These are phyloP conservation scores for Periconia macrospinosa DNA, from an alignment of 2,329 filamentous ascomycete species.

Conservation along the genomic window DNA sequence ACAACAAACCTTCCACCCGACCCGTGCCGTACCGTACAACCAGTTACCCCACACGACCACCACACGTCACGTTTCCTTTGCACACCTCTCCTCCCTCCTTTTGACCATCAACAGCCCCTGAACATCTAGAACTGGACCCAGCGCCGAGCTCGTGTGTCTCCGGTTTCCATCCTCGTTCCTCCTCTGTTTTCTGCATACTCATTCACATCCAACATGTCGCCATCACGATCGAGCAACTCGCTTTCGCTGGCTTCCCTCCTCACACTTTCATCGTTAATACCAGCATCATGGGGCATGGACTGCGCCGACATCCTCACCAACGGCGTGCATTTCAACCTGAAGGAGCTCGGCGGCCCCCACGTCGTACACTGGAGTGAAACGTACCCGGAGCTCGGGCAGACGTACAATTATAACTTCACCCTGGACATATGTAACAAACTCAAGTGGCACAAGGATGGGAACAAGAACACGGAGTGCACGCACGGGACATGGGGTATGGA, in stretches of 20 bases:
- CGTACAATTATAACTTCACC: constrained; percentile 78
- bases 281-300: constrained; percentile 50
- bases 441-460: constrained; percentile 58
- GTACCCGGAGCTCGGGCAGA: constrained; percentile 49
- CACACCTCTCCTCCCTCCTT: neutral
- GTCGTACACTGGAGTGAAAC: constrained; percentile 61
- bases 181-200: constrained; percentile 6
- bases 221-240: constrained; percentile 21
- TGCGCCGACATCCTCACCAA: constrained; percentile 66
- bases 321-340: constrained; percentile 65
- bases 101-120: too few species aligned
- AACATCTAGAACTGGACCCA: neutral
- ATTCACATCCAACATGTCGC: constrained; percentile 28
- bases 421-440: constrained; percentile 74
- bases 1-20: neutral
- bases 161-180: constrained; percentile 1
- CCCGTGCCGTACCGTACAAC: neutral
- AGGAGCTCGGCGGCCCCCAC: constrained; percentile 66
- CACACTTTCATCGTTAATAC: constrained; percentile 23
- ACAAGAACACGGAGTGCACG: constrained; percentile 63
- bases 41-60: neutral
- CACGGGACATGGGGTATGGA: constrained; percentile 67
- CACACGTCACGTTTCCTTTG: neutral
- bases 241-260: constrained; percentile 27
- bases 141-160: constrained; percentile 7